These are phyloP conservation scores for Clonostachys chloroleuca DNA, from an alignment of 2,329 filamentous ascomycete species.

Conservation along the genomic window DNA sequence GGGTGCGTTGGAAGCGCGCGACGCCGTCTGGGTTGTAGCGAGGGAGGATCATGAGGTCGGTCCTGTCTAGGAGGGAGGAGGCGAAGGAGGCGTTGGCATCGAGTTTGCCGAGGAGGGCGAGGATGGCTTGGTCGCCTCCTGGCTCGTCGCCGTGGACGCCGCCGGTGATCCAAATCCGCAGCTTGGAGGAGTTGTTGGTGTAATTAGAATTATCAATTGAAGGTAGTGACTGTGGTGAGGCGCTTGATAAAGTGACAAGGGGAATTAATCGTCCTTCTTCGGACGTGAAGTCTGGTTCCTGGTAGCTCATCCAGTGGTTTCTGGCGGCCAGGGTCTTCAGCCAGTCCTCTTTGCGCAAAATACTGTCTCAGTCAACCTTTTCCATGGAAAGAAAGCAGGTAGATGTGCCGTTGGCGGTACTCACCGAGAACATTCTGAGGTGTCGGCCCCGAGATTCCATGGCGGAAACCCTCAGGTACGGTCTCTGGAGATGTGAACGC, in stretches of 20 bases:
- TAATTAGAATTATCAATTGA: neutral
- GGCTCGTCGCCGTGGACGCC: slow-evolving; percentile 23
- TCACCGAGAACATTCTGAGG: slow-evolving; percentile 4
- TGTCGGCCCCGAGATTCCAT: slow-evolving; percentile 20
- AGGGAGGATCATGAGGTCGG: slow-evolving; percentile 19
- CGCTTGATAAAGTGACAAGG: slow-evolving; percentile 9
- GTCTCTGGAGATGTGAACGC: slow-evolving; percentile 13
- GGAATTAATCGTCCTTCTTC: slow-evolving; percentile 14
- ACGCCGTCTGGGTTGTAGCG: slow-evolving; percentile 24
- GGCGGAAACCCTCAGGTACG: slow-evolving; percentile 13
- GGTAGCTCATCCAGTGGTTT: slow-evolving; percentile 15
- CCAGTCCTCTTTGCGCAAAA: slow-evolving; percentile 8
- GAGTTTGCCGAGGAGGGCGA: slow-evolving; percentile 20
- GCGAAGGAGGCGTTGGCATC: slow-evolving; percentile 20
- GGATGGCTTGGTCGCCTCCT: slow-evolving; percentile 18
- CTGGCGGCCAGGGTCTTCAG: slow-evolving; percentile 11
- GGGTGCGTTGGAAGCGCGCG: slow-evolving; percentile 21
- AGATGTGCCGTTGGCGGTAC: no score
- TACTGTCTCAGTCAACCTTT: no score
- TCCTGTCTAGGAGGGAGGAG: slow-evolving; percentile 12
- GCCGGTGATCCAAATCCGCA: slow-evolving; percentile 17
- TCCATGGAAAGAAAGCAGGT: no score
- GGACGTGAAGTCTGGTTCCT: slow-evolving; percentile 8
- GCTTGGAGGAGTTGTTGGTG: slow-evolving; percentile 11
- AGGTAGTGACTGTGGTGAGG: neutral